Evolutionary conservation across 805 yeast species (phyloP).

Genomic region (Pichia exigua): DNA sequence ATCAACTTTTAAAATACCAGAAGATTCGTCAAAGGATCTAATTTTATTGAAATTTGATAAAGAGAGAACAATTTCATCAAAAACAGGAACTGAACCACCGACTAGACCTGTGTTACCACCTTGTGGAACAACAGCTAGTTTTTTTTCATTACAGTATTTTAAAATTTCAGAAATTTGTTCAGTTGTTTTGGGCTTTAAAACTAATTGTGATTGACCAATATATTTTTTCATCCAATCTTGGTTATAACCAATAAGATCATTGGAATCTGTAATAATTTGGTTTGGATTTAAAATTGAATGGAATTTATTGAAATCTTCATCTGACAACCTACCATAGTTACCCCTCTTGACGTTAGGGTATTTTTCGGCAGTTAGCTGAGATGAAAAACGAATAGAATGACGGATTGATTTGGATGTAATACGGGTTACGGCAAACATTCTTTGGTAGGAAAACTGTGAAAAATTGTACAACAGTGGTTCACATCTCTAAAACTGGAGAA

Average conservation of each 20-base stretch:
- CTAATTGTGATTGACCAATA: conserved; percentile 75
- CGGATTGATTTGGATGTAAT: background rate
- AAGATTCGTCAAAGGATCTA: conserved; percentile 70
- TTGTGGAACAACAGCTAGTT: conserved; percentile 86
- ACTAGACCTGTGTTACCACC: conserved; percentile 97
- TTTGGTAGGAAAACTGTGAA: too few relatives aligned
- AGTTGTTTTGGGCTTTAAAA: conserved; percentile 74
- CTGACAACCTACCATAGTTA: conserved; percentile 31
- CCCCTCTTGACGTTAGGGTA: conserved; percentile 10
- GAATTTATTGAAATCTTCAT: conserved; percentile 55
- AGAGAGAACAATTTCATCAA: conserved; percentile 79
- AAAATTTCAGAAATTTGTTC: conserved; percentile 71
- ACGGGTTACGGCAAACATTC: background rate
- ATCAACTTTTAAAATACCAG: conserved; percentile 83
- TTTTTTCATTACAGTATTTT: conserved; percentile 69
- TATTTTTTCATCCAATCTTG: conserved; percentile 95
- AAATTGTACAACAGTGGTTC: too few relatives aligned
- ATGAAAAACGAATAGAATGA: background rate
- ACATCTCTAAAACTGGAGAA: too few relatives aligned
- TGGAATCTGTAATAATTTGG: conserved; percentile 40
- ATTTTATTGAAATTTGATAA: conserved; percentile 65
- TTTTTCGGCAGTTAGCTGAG: conserved; percentile 11
- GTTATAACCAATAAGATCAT: conserved; percentile 61
- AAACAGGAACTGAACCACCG: conserved; percentile 89
- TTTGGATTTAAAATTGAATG: conserved; percentile 46